A percentile compares a stretch with the other conserved stretches of the same genome.
Conservation (phyloP, 2,329 filamentous ascomycete species). For the Mariannaea sp. region DNA sequence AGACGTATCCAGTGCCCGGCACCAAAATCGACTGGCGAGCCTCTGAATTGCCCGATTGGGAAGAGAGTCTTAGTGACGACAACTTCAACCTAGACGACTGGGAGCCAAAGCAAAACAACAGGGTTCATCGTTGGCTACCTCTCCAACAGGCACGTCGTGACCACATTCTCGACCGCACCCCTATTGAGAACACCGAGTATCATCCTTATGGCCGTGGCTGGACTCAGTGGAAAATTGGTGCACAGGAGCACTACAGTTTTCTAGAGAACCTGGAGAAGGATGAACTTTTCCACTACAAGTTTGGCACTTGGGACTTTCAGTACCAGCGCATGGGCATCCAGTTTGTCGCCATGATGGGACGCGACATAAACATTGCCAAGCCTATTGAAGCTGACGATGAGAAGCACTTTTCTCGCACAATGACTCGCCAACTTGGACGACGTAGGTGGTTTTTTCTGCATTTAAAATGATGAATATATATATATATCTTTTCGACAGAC, state of each 20-base stretch:
- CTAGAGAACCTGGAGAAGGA: conserved; percentile 56
- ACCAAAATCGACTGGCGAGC: conserved; percentile 44
- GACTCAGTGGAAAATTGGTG: conserved; percentile 56
- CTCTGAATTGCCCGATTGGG: conserved; percentile 45
- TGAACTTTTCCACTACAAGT: conserved; percentile 53
- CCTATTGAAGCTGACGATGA: conserved; percentile 53
- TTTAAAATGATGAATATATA: too few relatives aligned
- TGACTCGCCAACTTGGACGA: conserved; percentile 46
- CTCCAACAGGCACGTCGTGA: conserved; percentile 40
- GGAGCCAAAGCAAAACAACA: conserved; percentile 44
- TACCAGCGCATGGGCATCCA: conserved; percentile 58
- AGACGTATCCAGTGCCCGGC: conserved; percentile 33
- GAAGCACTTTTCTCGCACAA: conserved; percentile 49
- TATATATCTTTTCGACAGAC: too few relatives aligned
- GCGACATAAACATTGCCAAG: conserved; percentile 53
- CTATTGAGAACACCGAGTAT: conserved; percentile 55
- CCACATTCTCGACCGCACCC: conserved; percentile 49
- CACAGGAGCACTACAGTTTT: conserved; percentile 54
- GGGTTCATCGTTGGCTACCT: conserved; percentile 57
- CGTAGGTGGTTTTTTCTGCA: too few relatives aligned
- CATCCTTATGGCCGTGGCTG: conserved; percentile 50
- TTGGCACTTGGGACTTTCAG: conserved; percentile 54
- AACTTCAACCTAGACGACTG: conserved; percentile 40
- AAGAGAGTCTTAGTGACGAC: conserved; percentile 31
- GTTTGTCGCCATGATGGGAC: conserved; percentile 58